These are phyloP conservation scores for Fraxinus sp. DNA, from an alignment of 305 asterid species.

Conservation along the genomic window DNA sequence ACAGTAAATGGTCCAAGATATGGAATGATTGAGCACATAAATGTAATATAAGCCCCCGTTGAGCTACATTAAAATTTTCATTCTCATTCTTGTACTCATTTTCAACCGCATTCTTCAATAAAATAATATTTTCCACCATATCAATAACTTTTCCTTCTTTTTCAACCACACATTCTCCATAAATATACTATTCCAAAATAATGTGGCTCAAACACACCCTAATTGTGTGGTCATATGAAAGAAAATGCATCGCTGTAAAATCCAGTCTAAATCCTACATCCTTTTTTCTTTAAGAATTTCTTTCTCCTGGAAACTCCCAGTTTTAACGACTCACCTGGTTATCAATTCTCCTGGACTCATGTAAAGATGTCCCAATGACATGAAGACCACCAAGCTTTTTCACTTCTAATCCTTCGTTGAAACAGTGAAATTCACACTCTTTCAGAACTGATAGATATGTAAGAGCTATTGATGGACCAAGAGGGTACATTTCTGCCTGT, in stretches of 20 bases:
- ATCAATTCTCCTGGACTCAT: constrained; percentile 97
- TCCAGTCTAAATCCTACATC: background rate
- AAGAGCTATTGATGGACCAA: constrained; percentile 89
- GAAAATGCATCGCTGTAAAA: background rate
- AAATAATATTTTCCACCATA: no score
- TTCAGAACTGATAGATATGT: constrained; percentile 79
- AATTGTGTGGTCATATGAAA: background rate
- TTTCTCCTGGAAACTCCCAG: constrained; percentile 6
- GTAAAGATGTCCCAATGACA: constrained; percentile 96
- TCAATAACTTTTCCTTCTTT: no score
- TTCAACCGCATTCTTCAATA: no score
- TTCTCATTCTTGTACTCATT: no score
- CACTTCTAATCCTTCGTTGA: constrained; percentile 88
- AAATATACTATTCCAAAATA: no score
- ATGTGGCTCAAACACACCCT: no score
- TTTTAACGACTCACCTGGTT: constrained; percentile 64
- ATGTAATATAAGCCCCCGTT: background rate
- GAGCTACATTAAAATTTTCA: no score
- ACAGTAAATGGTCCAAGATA: background rate
- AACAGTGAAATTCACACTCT: constrained; percentile 87
- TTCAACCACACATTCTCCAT: no score
- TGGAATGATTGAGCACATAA: background rate
- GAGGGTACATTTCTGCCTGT: constrained; percentile 79
- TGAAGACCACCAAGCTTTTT: constrained; percentile 96
- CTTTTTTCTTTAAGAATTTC: background rate